Percentiles rank a stretch among this genome's conserved stretches.
These are phyloP conservation scores for Tolypocladium capitatum DNA, from an alignment of 2,329 filamentous ascomycete species.

Conservation along the genomic window DNA sequence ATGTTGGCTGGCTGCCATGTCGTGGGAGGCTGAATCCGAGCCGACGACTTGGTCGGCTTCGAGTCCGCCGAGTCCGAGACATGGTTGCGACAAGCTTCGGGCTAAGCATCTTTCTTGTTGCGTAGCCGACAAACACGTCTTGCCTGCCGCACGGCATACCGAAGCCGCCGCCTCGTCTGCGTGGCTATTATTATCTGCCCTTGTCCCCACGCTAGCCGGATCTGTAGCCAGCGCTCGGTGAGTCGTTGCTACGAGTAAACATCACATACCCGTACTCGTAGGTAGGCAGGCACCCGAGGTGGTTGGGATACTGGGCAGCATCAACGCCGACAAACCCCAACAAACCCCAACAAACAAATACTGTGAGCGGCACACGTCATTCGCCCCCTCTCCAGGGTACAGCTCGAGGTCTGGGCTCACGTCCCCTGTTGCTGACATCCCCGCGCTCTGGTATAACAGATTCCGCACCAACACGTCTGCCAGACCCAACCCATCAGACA, in stretches of 20 bases:
- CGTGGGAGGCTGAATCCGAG: background rate
- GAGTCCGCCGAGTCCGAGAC: background rate
- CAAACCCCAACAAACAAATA: no score
- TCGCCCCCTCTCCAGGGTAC: background rate
- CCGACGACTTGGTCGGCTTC: background rate
- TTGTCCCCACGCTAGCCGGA: background rate
- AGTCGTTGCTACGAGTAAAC: background rate
- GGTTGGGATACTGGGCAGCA: background rate
- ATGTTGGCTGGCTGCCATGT: background rate
- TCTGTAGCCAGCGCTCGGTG: no score
- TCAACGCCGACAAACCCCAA: background rate
- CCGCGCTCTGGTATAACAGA: no score
- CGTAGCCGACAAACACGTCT: background rate
- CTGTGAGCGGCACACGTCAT: background rate
- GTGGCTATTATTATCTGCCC: background rate
- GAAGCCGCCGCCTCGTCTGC: no score
- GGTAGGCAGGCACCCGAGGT: no score
- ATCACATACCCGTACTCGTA: no score
- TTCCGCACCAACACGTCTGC: background rate
- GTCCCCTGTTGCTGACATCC: no score
- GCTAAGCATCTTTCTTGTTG: background rate
- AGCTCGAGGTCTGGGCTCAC: background rate
- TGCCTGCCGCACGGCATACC: background rate
- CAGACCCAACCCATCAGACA: background rate
- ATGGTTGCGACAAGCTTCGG: background rate